These are phyloP conservation scores for Ophiostoma quercus DNA, from an alignment of 2,329 filamentous ascomycete species.

Conservation along the genomic window DNA sequence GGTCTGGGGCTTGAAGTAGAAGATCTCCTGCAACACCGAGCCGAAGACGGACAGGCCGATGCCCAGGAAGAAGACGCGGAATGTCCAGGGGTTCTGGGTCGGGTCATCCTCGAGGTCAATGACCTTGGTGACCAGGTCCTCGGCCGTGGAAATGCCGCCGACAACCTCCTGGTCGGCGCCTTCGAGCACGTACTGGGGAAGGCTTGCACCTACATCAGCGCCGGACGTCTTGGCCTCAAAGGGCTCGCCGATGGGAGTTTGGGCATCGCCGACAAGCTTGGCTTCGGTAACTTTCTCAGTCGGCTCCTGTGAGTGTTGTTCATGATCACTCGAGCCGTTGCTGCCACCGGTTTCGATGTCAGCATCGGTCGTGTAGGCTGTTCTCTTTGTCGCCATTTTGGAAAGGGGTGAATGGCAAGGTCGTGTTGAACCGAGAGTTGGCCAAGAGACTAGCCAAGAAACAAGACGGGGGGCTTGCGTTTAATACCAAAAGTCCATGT, in stretches of 20 bases:
- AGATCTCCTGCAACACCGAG: conserved; percentile 42
- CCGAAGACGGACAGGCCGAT: conserved; percentile 34
- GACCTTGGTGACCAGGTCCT: conserved; percentile 25
- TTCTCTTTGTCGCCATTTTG: conserved; percentile 20
- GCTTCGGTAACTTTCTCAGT: neutral
- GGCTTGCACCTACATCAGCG: conserved; percentile 15
- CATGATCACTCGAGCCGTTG: conserved; percentile 1
- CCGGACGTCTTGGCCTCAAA: neutral
- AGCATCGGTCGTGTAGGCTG: conserved; percentile 17
- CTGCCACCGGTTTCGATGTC: conserved; percentile 20
- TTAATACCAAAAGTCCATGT: neutral
- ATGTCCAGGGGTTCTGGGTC: conserved; percentile 27
- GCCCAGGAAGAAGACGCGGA: conserved; percentile 25
- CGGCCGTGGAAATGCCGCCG: conserved; percentile 18
- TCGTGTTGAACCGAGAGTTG: neutral
- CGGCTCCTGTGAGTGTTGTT: neutral
- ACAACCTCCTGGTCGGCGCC: neutral
- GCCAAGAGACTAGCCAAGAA: too few species aligned
- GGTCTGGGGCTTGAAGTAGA: conserved; percentile 45
- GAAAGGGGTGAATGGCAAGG: neutral
- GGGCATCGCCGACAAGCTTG: conserved; percentile 15
- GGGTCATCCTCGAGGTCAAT: conserved; percentile 29
- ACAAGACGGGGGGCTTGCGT: neutral
- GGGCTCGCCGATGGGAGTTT: conserved; percentile 18
- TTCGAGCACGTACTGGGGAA: conserved; percentile 11